Evolutionary conservation across 306 rosid genomes (phyloP).

Genomic region (Lupinus albus): DNA sequence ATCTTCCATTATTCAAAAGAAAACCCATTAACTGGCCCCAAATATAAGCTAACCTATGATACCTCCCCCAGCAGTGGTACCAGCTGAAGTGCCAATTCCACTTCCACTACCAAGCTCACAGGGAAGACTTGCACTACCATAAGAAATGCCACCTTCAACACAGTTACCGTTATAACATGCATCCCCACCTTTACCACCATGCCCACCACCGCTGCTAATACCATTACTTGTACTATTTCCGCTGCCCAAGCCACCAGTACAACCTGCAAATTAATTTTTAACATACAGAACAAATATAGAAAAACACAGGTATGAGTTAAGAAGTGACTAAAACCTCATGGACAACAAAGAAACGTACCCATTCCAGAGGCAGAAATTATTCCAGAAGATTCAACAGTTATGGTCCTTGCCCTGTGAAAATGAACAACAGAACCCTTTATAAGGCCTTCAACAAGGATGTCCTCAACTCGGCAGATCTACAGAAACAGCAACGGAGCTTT

Average conservation of each 20-base stretch:
- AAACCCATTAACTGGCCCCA: constrained; percentile 17
- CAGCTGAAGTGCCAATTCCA: constrained; percentile 63
- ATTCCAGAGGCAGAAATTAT: constrained; percentile 84
- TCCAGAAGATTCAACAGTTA: constrained; percentile 75
- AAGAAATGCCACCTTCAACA: constrained; percentile 78
- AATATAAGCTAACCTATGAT: constrained; percentile 71
- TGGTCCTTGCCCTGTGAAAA: constrained; percentile 95
- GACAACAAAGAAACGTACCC: constrained; percentile 58
- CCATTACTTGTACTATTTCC: constrained; percentile 64
- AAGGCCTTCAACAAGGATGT: constrained; percentile 82
- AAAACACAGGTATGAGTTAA: constrained; percentile 16
- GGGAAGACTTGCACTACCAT: constrained; percentile 76
- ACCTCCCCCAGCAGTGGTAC: constrained; percentile 89
- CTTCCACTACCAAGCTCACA: constrained; percentile 99
- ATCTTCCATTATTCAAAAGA: constrained; percentile 20
- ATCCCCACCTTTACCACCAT: constrained; percentile 92
- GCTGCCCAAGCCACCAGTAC: constrained; percentile 85
- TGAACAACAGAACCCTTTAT: constrained; percentile 94
- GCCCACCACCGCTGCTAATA: constrained; percentile 93
- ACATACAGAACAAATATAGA: constrained; percentile 16
- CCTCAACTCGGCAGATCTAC: constrained; percentile 97
- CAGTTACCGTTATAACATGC: constrained; percentile 59
- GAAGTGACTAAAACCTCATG: constrained; percentile 21
- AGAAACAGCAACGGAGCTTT: constrained; percentile 39
- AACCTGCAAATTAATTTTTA: constrained; percentile 54